Conservation (phyloP, 345 rosid species). For the Tarenaya hassleriana region DNA sequence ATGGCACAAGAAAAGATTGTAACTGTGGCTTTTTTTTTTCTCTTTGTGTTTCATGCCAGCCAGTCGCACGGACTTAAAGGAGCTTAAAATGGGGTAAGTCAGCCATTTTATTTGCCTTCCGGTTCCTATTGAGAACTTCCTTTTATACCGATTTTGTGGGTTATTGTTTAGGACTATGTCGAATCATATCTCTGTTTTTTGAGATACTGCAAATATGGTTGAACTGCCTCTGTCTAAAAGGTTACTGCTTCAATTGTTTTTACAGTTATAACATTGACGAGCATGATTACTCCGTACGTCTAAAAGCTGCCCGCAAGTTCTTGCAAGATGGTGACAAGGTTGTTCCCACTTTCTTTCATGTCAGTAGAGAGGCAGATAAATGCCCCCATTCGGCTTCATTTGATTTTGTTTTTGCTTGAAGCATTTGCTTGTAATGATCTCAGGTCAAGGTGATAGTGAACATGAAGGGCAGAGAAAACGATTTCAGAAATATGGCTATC, state of each 20-base stretch:
- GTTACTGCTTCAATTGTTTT: conserved; percentile 19
- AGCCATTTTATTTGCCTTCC: not conserved
- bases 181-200: conserved; percentile 7
- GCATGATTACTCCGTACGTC: conserved; percentile 82
- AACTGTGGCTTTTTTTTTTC: conserved; percentile 24
- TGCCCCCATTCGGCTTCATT: not conserved
- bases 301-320: conserved; percentile 80
- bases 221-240: not conserved
- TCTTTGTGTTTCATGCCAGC: conserved; percentile 36
- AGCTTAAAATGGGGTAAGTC: conserved; percentile 88
- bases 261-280: conserved; percentile 86
- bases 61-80: conserved; percentile 71
- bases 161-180: not conserved
- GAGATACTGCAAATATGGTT: not conserved
- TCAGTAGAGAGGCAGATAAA: not conserved
- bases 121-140: not conserved
- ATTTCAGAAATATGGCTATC: conserved; percentile 79
- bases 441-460: conserved; percentile 92
- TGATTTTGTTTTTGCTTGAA: conserved; percentile 9
- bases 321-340: conserved; percentile 96
- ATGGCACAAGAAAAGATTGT: conserved; percentile 26
- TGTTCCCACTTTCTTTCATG: conserved; percentile 10
- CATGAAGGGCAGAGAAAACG: conserved; percentile 91
- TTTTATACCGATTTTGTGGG: not conserved
- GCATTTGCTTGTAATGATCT: conserved; percentile 16